Conservation (phyloP, 2,329 filamentous ascomycete species). For the Xylariomycetidae sp. region DNA sequence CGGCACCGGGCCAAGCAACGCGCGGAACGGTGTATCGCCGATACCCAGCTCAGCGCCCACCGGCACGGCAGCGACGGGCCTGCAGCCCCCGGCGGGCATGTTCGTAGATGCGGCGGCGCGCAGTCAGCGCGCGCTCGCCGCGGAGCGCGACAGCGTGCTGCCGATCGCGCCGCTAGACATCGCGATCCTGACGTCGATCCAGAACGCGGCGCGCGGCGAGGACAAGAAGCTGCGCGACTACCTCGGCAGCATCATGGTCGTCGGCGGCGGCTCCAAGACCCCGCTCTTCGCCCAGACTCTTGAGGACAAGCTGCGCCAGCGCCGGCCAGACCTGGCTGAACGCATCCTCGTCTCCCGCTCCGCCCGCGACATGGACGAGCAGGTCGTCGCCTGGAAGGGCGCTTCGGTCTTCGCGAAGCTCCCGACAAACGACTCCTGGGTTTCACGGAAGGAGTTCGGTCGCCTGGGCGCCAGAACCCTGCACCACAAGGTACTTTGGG, state of each 20-base stretch:
- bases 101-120: conserved; percentile 48
- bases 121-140: conserved; percentile 43
- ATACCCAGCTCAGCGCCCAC: too few relatives aligned
- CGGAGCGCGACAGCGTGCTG: conserved; percentile 72
- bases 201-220: conserved; percentile 79
- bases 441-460: conserved; percentile 82
- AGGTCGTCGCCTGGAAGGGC: conserved; percentile 97
- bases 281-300: conserved; percentile 74
- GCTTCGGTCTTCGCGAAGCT: conserved; percentile 93
- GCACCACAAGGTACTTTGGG: conserved; percentile 72
- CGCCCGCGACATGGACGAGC: conserved; percentile 90
- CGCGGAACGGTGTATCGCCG: conserved; percentile 44
- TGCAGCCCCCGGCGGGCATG: conserved; percentile 36
- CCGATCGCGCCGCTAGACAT: conserved; percentile 79
- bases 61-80: conserved; percentile 5
- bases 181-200: conserved; percentile 84
- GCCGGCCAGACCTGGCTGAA: conserved; percentile 53
- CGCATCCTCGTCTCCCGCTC: conserved; percentile 59
- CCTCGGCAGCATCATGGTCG: conserved; percentile 82
- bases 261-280: conserved; percentile 78
- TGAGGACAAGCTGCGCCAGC: conserved; percentile 71
- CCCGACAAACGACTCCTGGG: conserved; percentile 92
- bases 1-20: conserved; percentile 21
- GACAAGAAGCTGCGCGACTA: conserved; percentile 92
- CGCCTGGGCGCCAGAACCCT: conserved; percentile 73